These are phyloP conservation scores for Pterulicium gracile DNA, from an alignment of 1,284 basidiomycete genomes.

Conservation along the genomic window DNA sequence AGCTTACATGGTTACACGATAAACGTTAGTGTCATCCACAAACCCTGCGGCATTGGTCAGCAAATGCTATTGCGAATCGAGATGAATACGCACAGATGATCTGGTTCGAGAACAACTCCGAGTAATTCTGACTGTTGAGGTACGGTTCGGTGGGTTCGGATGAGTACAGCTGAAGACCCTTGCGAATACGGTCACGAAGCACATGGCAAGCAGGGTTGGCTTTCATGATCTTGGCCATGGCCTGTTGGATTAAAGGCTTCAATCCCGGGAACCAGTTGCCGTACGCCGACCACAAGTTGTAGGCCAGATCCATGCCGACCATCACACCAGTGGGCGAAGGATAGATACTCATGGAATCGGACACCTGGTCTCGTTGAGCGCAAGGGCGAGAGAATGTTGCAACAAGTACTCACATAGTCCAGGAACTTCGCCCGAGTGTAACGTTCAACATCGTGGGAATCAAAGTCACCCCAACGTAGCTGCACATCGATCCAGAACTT, in stretches of 20 bases:
- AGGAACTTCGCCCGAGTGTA: slow-evolving; percentile 98
- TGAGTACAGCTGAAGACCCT: slow-evolving; percentile 96
- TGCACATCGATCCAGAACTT: slow-evolving; percentile 99
- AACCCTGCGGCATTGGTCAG: slow-evolving; percentile 50
- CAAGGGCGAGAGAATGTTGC: too few species aligned
- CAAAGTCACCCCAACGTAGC: slow-evolving; percentile 98
- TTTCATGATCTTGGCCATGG: slow-evolving; percentile 99
- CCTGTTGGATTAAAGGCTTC: slow-evolving; percentile 97
- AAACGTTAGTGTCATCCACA: slow-evolving; percentile 99
- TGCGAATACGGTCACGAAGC: slow-evolving; percentile 95
- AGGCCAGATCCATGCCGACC: slow-evolving; percentile 97
- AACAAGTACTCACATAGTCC: slow-evolving; percentile 77
- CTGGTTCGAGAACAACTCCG: slow-evolving; percentile 97
- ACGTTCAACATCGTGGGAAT: slow-evolving; percentile 96
- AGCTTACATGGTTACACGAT: slow-evolving; percentile 92
- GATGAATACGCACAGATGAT: slow-evolving; percentile 71
- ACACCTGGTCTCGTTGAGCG: slow-evolving; percentile 41
- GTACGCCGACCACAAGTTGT: slow-evolving; percentile 98
- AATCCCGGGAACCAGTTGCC: slow-evolving; percentile 99
- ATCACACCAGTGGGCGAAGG: slow-evolving; percentile 97
- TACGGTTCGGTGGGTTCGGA: slow-evolving; percentile 99
- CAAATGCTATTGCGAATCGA: background rate
- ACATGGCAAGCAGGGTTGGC: slow-evolving; percentile 98
- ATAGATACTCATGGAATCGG: slow-evolving; percentile 96
- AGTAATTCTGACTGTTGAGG: slow-evolving; percentile 96